These are phyloP conservation scores for Rhododendron williamsianum DNA, from an alignment of 148 eudicot genomes.

Conservation along the genomic window DNA sequence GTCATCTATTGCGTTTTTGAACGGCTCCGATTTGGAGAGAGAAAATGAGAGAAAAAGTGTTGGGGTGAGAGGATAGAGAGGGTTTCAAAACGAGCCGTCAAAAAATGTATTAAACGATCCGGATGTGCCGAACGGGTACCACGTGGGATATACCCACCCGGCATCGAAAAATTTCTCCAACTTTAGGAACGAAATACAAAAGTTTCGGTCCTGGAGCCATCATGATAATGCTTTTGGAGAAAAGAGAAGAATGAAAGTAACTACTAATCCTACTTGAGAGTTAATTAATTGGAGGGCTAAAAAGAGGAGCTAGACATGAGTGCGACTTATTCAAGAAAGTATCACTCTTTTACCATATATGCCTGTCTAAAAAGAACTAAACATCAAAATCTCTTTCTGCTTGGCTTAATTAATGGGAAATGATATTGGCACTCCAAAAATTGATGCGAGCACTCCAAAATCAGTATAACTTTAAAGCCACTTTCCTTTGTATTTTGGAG, in stretches of 20 bases:
- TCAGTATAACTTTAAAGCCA: too few species aligned
- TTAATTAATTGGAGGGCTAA: not conserved
- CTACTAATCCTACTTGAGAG: not conserved
- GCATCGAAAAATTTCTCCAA: too few species aligned
- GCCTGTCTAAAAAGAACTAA: not conserved
- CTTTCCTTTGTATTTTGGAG: too few species aligned
- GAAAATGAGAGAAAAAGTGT: too few species aligned
- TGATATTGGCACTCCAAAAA: too few species aligned
- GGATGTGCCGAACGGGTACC: accelerated
- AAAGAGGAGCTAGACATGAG: not conserved
- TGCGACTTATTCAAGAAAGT: not conserved
- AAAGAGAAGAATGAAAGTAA: not conserved
- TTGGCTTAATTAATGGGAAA: not conserved
- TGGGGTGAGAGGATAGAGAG: too few species aligned
- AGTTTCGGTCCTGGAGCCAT: too few species aligned
- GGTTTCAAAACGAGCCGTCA: accelerated
- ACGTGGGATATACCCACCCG: too few species aligned
- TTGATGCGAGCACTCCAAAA: too few species aligned
- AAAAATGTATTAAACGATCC: too few species aligned
- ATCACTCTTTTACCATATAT: not conserved
- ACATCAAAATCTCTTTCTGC: not conserved
- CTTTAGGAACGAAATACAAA: not conserved
- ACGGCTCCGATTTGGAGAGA: too few species aligned
- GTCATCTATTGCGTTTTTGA: too few species aligned
- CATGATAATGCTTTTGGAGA: not conserved